These are phyloP conservation scores for Lipomyces yamanashiensis DNA, from an alignment of 805 yeast genomes.

Conservation along the genomic window DNA sequence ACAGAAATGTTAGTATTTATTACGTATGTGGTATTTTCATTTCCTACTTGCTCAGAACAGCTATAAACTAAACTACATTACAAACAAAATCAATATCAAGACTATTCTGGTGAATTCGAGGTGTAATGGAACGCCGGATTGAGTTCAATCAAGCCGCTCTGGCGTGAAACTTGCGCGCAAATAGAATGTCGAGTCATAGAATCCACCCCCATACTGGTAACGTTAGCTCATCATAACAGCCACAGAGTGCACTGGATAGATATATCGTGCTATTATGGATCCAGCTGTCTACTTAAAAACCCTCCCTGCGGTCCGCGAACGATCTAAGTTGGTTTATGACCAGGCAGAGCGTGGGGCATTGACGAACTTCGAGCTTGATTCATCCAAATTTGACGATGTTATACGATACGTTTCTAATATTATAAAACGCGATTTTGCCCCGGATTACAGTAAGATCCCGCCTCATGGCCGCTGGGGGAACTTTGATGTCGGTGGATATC, in stretches of 20 bases:
- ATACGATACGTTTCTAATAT: conserved; percentile 55
- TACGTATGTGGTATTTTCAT: no score
- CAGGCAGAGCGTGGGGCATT: conserved; percentile 49
- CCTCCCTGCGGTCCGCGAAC: conserved; percentile 62
- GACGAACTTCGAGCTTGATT: conserved; percentile 54
- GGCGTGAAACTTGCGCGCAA: no score
- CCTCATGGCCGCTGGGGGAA: conserved; percentile 75
- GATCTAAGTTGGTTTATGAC: conserved; percentile 52
- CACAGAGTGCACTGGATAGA: not conserved
- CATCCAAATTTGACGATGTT: conserved; percentile 49
- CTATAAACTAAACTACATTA: no score
- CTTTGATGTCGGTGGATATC: conserved; percentile 56
- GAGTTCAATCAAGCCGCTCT: no score
- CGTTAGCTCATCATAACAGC: not conserved
- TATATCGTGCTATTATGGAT: not conserved
- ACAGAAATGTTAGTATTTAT: no score
- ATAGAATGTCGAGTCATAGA: no score
- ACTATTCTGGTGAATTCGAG: no score
- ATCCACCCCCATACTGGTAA: not conserved
- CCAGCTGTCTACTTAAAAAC: conserved; percentile 49
- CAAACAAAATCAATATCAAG: no score
- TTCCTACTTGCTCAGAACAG: no score
- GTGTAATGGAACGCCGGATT: no score
- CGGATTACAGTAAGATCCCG: conserved; percentile 55
- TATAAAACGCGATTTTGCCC: conserved; percentile 53